Evolutionary conservation across 2,329 filamentous ascomycete species (phyloP), one percentile per base, ranked within the genome.

Genomic region (Ophiostoma australiae): DNA sequence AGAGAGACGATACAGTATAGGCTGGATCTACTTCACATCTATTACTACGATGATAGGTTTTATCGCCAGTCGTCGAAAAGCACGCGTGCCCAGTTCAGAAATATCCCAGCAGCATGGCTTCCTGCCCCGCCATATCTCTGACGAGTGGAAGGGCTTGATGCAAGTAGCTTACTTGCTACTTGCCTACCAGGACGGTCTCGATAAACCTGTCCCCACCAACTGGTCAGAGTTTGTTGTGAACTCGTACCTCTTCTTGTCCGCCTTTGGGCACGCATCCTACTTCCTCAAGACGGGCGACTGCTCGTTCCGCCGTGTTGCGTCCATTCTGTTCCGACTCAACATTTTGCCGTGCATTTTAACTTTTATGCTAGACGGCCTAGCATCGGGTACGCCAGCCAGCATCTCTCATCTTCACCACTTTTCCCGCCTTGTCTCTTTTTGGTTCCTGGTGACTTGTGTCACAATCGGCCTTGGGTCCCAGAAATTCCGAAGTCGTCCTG

Each of bases 61-160:
- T 8, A 13, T 70, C 10, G 39, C 55, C 23, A 70, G 44, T 20
- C 27, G 52, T n/a, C 63, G 63, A 2, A 20, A 23, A 23, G 63
- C 63, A 4, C 33, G 35, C 17, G 20, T 39, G 4, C 63, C 58
- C 27, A 31, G 13, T 6, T 63, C 37, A 7, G 23, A 67, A 23
- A 48, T 67, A 8, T 67, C 66, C 10, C 37, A 67, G 66, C 66
- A 67, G 23, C 66, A 67, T 23, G 39, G 39, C 1, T 84, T 85
- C 70, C 78, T 89, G 5, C 81, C 84, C 0, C 81, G 87, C 69
- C 80, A 84, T 66, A 86, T 89, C 74, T 86, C 85, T 0, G 83
- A 89, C 73, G 89, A 90, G 76, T 89, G 87, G 83, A 90, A 89
- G 78, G 89, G 89, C 1, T 85, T 86, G 82, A 87, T 90, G 85